These are phyloP conservation scores for Catunica adiposa DNA, from an alignment of 2,329 filamentous ascomycete genomes.

Conservation along the genomic window DNA sequence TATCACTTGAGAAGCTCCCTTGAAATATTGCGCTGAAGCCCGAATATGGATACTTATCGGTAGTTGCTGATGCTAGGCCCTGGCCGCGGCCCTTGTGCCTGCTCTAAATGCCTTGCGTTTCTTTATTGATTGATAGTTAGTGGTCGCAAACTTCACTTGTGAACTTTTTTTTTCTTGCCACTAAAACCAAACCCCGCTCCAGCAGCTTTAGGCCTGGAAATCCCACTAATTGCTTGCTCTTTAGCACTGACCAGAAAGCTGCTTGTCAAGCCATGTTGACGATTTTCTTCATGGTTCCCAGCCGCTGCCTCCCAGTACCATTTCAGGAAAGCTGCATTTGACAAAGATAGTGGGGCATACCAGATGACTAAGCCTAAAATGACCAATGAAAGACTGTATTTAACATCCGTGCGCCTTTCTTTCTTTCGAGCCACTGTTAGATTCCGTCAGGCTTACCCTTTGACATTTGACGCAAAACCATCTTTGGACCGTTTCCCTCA, in stretches of 20 bases:
- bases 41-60: too few species aligned
- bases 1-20: too few species aligned
- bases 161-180: too few species aligned
- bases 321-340: not conserved
- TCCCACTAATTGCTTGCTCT: too few species aligned
- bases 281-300: not conserved
- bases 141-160: not conserved
- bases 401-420: constrained; percentile 8
- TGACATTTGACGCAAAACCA: constrained; percentile 1
- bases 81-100: not conserved
- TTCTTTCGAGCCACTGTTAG: constrained; percentile 6
- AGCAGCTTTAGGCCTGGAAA: not conserved
- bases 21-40: too few species aligned
- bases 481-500: not conserved
- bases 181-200: not conserved
- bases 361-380: constrained; percentile 4
- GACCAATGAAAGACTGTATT: constrained; percentile 7
- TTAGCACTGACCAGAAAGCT: too few species aligned
- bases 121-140: too few species aligned
- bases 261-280: not conserved
- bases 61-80: too few species aligned
- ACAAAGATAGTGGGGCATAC: constrained; percentile 6
- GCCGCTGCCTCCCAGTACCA: not conserved
- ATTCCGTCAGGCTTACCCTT: not conserved
- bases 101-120: too few species aligned